phyloP scores from a whole-genome alignment of 441 rosid genomes.

The Eruca vesicaria region DNA sequence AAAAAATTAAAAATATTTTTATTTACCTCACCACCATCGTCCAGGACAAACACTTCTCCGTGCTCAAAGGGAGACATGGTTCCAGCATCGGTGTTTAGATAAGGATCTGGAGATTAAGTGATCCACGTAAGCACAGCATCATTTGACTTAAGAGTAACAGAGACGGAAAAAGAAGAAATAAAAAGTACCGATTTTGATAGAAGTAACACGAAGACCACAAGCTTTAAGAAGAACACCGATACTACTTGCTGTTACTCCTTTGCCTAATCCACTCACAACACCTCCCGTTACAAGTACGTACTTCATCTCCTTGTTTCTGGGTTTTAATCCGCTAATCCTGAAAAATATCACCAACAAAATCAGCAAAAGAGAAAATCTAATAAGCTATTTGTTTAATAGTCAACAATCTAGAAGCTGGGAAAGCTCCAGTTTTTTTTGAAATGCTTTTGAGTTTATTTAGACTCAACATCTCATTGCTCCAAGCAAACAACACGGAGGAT shows the following conservation, averaged over 20 bases:
- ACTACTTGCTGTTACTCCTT: conserved; percentile 93
- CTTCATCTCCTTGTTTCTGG: conserved; percentile 60
- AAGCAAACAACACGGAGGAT: background rate
- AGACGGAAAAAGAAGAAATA: background rate
- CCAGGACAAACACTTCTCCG: conserved; percentile 96
- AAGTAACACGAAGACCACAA: conserved; percentile 88
- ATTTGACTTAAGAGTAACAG: background rate
- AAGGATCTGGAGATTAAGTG: conserved; percentile 70
- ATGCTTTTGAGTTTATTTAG: background rate
- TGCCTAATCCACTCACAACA: conserved; percentile 90
- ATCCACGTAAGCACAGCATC: conserved; percentile 19
- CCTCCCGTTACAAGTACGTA: conserved; percentile 93
- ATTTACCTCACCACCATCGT: conserved; percentile 98
- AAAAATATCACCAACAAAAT: background rate
- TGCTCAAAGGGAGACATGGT: conserved; percentile 99
- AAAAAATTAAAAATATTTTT: background rate
- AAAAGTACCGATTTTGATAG: conserved; percentile 76
- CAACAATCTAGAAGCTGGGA: background rate
- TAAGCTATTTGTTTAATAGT: background rate
- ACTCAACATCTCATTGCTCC: background rate
- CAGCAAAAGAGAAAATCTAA: background rate
- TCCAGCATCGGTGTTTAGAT: conserved; percentile 95
- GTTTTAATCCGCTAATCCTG: conserved; percentile 9
- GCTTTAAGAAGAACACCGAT: conserved; percentile 80
- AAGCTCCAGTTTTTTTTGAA: conserved; percentile 6